Base-by-base conservation (phyloP, 352 stramenopile species). In the Pythium phragmiticola region DNA sequence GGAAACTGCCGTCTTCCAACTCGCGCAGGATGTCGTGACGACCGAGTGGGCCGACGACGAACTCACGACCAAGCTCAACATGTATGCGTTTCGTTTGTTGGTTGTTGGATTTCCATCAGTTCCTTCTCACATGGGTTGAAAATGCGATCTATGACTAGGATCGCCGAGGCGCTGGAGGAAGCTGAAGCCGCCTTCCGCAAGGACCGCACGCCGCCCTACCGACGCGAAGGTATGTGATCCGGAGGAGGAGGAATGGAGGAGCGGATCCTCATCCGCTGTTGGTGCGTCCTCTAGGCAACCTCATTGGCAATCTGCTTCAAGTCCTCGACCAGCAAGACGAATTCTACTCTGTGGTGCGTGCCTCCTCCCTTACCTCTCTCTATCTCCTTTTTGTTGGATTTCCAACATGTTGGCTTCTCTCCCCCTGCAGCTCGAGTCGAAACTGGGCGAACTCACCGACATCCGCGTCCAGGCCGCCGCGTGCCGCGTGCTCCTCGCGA, bases 321-420 rank as follows among this genome's bases (percentile, higher is more conserved):
- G 70, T 87, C n/a, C 67, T 95, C n/a, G 86, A 91, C 36, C 76
- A 92, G 47, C 84, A 88, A 41, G 82, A 90, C 45, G 84, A 93
- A 11, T 95, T 95, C 43, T 95, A 95, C 60, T 62, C 80, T 2
- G 84, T 88, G 78, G 84, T 92, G 65, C 45, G 45, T 50, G 17
- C 3, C 34, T 14, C 34, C 11, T 39, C 21, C 1, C 21, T 21
- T 21, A 21, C 21, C 21, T 21, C 21, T 13, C 34, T 39, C 1
- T 39, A 21, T 12, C 23, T 17, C 7, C 23, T 14, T 57, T 50
- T 1, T 30, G 45, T 14, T 33, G 7, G 16, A n/a, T 33, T 50
- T 30, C 39, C 39, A 46, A 46, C 39, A 46, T n/a, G 4, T 3
- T 17, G 17, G 9, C 6, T 3, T 17, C 13, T 46, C 13, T 7